Conservation (phyloP, 2,329 filamentous ascomycete genomes). For the Ceratocystis cacaofunesta region DNA sequence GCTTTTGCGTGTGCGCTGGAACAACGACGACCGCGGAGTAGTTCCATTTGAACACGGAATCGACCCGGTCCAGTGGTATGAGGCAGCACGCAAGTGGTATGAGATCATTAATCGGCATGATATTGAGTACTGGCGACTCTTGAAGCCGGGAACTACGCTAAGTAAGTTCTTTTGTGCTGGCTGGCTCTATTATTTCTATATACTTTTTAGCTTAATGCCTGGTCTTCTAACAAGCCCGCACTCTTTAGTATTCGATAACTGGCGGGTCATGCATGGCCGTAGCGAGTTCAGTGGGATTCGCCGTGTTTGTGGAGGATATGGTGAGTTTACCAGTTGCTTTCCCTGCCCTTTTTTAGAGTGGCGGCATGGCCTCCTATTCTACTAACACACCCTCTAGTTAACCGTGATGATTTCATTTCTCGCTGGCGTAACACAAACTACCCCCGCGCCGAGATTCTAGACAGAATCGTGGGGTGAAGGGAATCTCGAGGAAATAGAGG, state of each 20-base stretch:
- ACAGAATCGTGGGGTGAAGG: conserved; percentile 16
- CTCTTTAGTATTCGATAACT: conserved; percentile 75
- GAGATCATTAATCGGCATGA: conserved; percentile 48
- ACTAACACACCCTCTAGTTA: conserved; percentile 37
- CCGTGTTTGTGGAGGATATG: conserved; percentile 81
- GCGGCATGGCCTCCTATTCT: background rate
- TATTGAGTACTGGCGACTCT: conserved; percentile 65
- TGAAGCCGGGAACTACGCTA: conserved; percentile 62
- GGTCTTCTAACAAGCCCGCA: too few species aligned
- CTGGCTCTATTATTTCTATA: background rate
- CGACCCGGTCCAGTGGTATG: conserved; percentile 54
- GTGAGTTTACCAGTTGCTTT: conserved; percentile 36
- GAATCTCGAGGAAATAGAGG: background rate
- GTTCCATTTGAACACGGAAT: conserved; percentile 39
- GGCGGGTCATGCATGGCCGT: conserved; percentile 81
- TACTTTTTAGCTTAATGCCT: conserved; percentile 17
- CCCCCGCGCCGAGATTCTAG: conserved; percentile 28
- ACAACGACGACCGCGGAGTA: conserved; percentile 72
- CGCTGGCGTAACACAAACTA: conserved; percentile 60
- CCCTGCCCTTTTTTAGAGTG: background rate
- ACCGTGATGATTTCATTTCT: conserved; percentile 67
- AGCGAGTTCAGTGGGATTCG: conserved; percentile 69
- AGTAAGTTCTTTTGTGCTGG: conserved; percentile 36
- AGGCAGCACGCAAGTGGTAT: conserved; percentile 61
- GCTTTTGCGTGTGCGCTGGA: conserved; percentile 64